Evolutionary conservation across 2,329 filamentous ascomycete species (phyloP).

Genomic region (Trichoderma breve): DNA sequence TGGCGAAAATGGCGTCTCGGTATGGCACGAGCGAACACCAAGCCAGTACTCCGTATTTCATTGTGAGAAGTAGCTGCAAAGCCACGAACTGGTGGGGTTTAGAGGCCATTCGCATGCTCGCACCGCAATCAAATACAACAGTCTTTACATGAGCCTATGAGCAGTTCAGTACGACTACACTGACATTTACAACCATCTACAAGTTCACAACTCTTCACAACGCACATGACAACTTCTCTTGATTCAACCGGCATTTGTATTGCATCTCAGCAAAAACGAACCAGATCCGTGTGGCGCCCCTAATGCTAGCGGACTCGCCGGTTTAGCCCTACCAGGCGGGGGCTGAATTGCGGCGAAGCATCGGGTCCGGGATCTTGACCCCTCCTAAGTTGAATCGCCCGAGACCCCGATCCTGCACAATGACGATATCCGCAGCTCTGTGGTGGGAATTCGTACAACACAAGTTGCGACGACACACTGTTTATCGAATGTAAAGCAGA

Average conservation of each 20-base stretch:
- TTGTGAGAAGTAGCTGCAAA: not conserved
- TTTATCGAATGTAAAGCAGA: not conserved
- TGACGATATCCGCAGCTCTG: not conserved
- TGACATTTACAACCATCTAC: not conserved
- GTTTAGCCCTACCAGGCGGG: not conserved
- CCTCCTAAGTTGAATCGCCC: not conserved
- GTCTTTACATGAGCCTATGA: not conserved
- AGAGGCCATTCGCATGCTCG: not conserved
- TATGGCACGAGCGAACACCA: not conserved
- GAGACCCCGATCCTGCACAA: not conserved
- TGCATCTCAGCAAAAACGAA: not conserved
- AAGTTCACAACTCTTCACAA: not conserved
- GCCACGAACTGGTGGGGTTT: not conserved
- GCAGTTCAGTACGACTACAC: not conserved
- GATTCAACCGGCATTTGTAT: not conserved
- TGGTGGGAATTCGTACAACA: not conserved
- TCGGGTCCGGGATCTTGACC: not conserved
- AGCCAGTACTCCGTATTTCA: not conserved
- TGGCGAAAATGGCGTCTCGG: not conserved
- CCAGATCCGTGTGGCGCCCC: not conserved
- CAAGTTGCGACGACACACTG: not conserved
- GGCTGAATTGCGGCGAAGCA: slow-evolving; percentile 4
- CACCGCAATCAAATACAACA: not conserved
- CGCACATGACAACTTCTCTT: not conserved
- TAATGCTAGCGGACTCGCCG: not conserved